Percentiles rank a stretch among this genome's conserved stretches.
Conservation (phyloP, 1,284 basidiomycete genomes). For the Naganishia albida region DNA sequence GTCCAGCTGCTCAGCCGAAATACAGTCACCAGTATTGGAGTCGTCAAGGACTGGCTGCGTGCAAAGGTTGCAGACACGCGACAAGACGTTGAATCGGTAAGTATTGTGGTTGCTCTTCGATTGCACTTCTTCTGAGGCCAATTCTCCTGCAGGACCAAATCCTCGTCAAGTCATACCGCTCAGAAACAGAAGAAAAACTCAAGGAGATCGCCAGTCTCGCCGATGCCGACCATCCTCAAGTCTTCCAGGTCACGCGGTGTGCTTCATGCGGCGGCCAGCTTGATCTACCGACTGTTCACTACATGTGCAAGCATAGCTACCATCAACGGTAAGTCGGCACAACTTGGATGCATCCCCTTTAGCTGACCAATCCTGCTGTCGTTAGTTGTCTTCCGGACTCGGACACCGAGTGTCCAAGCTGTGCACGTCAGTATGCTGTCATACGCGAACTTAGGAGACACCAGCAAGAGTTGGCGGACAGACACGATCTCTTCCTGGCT, state of each 20-base stretch:
- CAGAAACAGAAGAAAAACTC: conserved; percentile 78
- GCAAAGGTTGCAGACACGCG: conserved; percentile 70
- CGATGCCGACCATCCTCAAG: conserved; percentile 71
- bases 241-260: conserved; percentile 93
- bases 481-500: conserved; percentile 83
- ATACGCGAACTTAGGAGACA: conserved; percentile 82
- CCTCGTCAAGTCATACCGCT: conserved; percentile 79
- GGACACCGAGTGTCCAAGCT: conserved; percentile 84
- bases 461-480: conserved; percentile 76
- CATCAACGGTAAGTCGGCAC: conserved; percentile 71
- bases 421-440: conserved; percentile 80
- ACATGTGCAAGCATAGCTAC: conserved; percentile 97
- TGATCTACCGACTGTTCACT: conserved; percentile 90
- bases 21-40: conserved; percentile 80
- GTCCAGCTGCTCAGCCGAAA: conserved; percentile 85
- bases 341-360: neutral
- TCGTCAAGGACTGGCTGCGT: conserved; percentile 86
- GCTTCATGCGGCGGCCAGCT: conserved; percentile 82
- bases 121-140: conserved; percentile 21
- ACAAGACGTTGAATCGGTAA: conserved; percentile 75
- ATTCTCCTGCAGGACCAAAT: conserved; percentile 67
- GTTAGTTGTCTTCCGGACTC: conserved; percentile 75
- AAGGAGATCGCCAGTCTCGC: conserved; percentile 78
- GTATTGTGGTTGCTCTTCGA: conserved; percentile 42
- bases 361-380: neutral